Conservation (phyloP, 306 rosid genomes). For the Castanea crenata region DNA sequence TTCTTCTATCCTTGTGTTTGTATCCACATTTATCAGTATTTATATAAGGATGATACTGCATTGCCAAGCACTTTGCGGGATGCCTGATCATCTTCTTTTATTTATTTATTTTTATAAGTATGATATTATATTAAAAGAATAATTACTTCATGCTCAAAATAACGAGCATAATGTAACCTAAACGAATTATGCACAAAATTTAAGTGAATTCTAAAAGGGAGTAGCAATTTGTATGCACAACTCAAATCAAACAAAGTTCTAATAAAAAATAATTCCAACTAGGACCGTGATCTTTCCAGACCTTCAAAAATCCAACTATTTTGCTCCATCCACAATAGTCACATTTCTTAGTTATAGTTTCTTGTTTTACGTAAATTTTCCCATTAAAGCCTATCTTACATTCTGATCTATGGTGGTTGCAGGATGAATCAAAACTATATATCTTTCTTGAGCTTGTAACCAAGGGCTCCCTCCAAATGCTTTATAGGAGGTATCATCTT, state of each 20-base stretch:
- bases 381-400: constrained; percentile 14
- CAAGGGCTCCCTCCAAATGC: constrained; percentile 76
- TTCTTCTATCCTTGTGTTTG: not conserved
- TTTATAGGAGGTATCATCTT: constrained; percentile 60
- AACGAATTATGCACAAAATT: too few relatives aligned
- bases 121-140: too few relatives aligned
- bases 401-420: constrained; percentile 34
- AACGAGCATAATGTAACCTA: too few relatives aligned
- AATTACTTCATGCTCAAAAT: too few relatives aligned
- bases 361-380: constrained; percentile 4
- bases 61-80: not conserved
- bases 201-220: too few relatives aligned
- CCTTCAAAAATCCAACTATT: too few relatives aligned
- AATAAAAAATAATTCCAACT: too few relatives aligned
- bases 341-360: constrained; percentile 6
- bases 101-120: not conserved
- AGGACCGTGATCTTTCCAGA: too few relatives aligned
- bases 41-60: constrained; percentile 8
- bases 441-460: constrained; percentile 91
- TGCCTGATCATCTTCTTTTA: not conserved
- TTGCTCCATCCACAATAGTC: too few relatives aligned
- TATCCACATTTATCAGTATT: constrained; percentile 12
- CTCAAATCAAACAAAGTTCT: too few relatives aligned
- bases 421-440: constrained; percentile 80
- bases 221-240: too few relatives aligned